phyloP scores from a whole-genome alignment of 306 rosid genomes.

The Ammopiptanthus mongolicus region DNA sequence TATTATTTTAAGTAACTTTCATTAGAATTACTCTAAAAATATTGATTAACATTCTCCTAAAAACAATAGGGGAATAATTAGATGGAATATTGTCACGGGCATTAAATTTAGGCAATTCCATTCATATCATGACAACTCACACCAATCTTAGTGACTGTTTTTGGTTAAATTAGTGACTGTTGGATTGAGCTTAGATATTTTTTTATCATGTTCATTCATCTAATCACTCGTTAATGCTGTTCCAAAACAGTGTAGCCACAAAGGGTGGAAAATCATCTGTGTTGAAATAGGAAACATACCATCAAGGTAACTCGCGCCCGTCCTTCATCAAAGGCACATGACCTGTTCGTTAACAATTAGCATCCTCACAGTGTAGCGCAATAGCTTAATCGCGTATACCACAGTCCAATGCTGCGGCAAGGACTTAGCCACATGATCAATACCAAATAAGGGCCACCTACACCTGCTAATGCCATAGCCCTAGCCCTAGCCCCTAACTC shows the following conservation, averaged over 20 bases:
- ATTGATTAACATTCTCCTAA: too few species aligned
- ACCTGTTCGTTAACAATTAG: conserved; percentile 39
- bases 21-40: too few species aligned
- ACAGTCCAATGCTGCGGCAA: conserved; percentile 34
- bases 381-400: conserved; percentile 6
- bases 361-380: conserved; percentile 13
- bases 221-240: background rate
- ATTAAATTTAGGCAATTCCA: background rate
- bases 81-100: too few species aligned
- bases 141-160: background rate
- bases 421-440: conserved; percentile 25
- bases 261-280: background rate
- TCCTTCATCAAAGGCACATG: conserved; percentile 45
- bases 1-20: too few species aligned
- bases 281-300: conserved; percentile 19
- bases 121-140: background rate
- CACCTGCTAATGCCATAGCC: background rate
- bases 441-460: background rate
- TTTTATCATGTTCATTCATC: background rate
- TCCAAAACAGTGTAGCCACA: background rate
- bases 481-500: background rate
- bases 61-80: too few species aligned
- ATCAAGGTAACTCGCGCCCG: background rate
- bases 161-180: background rate
- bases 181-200: background rate